These are phyloP conservation scores for Plantago elongata DNA, from an alignment of 257 asterid genomes.

Conservation along the genomic window DNA sequence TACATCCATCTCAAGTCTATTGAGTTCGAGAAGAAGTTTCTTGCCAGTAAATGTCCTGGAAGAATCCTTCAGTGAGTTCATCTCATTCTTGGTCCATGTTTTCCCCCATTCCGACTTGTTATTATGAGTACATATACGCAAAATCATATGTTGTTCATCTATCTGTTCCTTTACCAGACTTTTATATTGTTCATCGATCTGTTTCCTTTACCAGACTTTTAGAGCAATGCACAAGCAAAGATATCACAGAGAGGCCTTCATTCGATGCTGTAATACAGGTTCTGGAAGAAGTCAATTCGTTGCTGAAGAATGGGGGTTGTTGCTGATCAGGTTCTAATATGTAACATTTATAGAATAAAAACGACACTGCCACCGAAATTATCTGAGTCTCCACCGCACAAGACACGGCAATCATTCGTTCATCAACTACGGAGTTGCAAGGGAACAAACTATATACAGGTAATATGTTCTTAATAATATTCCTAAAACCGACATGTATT, in stretches of 20 bases:
- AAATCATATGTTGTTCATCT: neutral
- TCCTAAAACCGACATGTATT: too few species aligned
- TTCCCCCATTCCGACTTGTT: too few species aligned
- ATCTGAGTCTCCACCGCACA: too few species aligned
- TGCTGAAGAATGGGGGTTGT: conserved; percentile 41
- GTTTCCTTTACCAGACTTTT: conserved; percentile 32
- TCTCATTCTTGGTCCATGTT: neutral
- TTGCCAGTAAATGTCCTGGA: conserved; percentile 38
- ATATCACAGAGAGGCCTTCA: conserved; percentile 31
- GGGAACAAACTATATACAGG: too few species aligned
- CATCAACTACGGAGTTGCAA: too few species aligned
- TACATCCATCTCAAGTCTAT: conserved; percentile 33
- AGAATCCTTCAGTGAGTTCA: conserved; percentile 46
- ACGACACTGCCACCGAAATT: too few species aligned
- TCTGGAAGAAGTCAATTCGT: conserved; percentile 46
- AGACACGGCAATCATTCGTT: too few species aligned
- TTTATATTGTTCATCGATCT: conserved; percentile 14
- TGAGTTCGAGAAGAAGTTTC: conserved; percentile 49
- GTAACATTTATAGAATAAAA: neutral
- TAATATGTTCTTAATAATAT: too few species aligned
- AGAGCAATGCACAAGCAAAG: conserved; percentile 41
- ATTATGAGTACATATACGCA: too few species aligned
- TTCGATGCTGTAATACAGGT: conserved; percentile 35
- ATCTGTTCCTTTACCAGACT: conserved; percentile 28
- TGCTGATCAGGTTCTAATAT: conserved; percentile 15